Percentiles rank a stretch among this genome's conserved stretches.
Evolutionary conservation across 257 asterid species (phyloP).

Genomic region (Gentiana dahurica): DNA sequence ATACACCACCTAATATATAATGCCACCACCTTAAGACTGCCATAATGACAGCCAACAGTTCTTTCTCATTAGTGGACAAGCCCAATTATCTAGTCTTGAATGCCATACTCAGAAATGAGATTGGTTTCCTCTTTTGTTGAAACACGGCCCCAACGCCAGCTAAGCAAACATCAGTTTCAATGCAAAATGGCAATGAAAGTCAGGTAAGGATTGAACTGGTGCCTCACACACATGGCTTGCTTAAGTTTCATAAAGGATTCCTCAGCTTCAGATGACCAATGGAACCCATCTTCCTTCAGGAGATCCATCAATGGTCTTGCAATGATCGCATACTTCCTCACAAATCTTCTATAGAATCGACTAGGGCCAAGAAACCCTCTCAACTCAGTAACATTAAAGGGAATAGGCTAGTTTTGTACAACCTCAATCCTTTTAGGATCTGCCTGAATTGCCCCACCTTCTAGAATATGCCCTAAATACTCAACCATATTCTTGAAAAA

Average conservation of each 20-base stretch:
- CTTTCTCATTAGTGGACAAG: background rate
- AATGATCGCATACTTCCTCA: background rate
- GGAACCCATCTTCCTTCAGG: background rate
- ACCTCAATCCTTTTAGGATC: too few species aligned
- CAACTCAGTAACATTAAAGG: background rate
- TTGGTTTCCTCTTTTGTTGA: background rate
- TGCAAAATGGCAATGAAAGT: too few species aligned
- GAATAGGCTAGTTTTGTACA: background rate
- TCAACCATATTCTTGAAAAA: too few species aligned
- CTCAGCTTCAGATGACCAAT: background rate
- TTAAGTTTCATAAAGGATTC: background rate
- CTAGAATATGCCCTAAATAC: too few species aligned
- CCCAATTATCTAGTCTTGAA: background rate
- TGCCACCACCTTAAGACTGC: background rate
- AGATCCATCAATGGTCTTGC: background rate
- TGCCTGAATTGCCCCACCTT: too few species aligned
- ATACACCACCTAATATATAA: background rate
- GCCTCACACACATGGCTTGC: background rate
- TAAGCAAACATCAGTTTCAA: too few species aligned
- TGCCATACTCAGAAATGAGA: background rate
- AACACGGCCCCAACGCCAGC: background rate
- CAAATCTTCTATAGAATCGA: background rate
- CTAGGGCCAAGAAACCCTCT: background rate
- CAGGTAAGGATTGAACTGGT: too few species aligned
- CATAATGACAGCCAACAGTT: background rate